Conservation (phyloP, 2,329 filamentous ascomycete genomes). For the Fusarium agapanthi region DNA sequence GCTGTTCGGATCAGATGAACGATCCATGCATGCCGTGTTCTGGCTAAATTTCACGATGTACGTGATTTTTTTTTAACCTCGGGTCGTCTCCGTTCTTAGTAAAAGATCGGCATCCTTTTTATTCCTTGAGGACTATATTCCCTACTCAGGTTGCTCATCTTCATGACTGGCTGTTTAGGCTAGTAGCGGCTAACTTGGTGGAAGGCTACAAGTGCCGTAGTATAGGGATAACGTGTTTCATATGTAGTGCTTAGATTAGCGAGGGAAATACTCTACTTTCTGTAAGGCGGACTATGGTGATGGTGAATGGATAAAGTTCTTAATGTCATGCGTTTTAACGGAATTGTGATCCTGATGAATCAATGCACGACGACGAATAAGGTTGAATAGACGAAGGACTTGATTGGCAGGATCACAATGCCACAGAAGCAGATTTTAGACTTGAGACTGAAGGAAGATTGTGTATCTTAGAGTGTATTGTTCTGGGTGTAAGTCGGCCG, state of each 20-base stretch:
- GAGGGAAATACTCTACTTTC: neutral
- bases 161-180: neutral
- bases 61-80: neutral
- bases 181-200: neutral
- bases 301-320: too few species aligned
- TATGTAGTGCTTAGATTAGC: neutral
- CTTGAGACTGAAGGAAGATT: neutral
- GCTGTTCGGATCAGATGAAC: neutral
- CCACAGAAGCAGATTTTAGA: accelerated
- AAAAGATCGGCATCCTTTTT: neutral
- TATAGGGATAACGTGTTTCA: neutral
- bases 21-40: neutral
- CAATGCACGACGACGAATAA: neutral
- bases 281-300: too few species aligned
- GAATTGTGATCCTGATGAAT: neutral
- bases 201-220: neutral
- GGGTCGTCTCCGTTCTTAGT: neutral
- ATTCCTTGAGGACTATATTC: neutral
- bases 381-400: neutral
- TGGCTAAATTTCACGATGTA: neutral
- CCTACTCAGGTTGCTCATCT: neutral
- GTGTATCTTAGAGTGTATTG: too few species aligned
- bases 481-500: too few species aligned
- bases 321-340: neutral
- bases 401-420: accelerated